Evolutionary conservation across 768 basidiomycete species (phyloP), one percentile per base, ranked within the genome.

Genomic region (Xerocomus brunneocitrinus): DNA sequence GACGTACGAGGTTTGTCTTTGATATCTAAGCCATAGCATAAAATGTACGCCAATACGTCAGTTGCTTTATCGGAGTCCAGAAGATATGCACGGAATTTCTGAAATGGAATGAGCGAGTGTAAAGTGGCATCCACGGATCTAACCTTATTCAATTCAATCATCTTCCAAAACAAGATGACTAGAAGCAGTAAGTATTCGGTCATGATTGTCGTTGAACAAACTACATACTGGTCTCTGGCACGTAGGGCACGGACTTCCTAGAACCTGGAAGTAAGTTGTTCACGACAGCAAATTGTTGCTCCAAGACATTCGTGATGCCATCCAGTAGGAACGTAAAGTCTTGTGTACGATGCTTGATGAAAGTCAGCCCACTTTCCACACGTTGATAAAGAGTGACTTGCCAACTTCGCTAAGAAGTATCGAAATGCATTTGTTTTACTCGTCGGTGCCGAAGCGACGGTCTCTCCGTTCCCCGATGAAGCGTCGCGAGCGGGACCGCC

Each of bases 141-240:
- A 40, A 93, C 94, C 77, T 91, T 97, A 74, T 98, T 98, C 24
- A 91, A 69, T 58, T 98, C 95, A 36, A 97, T 74, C 69, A 92
- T 81, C 71, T 94, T 90, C 95, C 95, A 98, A 47, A 95, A 79
- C 52, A 91, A 74, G 12, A 89, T 74, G 39, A 91, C 90, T 89
- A 58, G 9, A 32, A 41, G n/a, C 25, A 35, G 34, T 59, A 44
- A 64, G 56, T n/a, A 53, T 39, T 47, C 8, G 31, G 24, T 38
- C 39, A 30, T 12, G 27, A 22, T 32, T 44, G 35, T 34, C 4
- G 32, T 7, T 14, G 34, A 43, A 34, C 30, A 48, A 53, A n/a
- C 24, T 8, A 72, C 87, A 63, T 60, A 93, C 91, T 80, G 8
- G 80, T 87, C 71, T 97, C 93, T 13, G 85, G 79, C 42, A 92